Base-by-base conservation (phyloP, 2,329 filamentous ascomycete species). In the Metarhizium anisopliae region DNA sequence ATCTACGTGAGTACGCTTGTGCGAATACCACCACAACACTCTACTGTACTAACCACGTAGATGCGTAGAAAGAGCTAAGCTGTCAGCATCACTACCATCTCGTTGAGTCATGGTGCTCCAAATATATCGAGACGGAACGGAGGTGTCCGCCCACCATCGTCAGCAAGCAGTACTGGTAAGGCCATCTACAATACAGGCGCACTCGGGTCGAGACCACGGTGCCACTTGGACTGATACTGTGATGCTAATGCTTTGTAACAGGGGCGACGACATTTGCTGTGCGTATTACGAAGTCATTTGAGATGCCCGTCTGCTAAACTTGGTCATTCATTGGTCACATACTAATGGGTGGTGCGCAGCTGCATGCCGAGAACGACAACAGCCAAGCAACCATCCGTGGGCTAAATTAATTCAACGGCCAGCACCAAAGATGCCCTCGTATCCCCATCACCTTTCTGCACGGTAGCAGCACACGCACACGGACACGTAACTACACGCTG, bases 1-100 rank as follows among this genome's bases (percentile, higher is more conserved):
- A 78, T 77, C 55, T 77, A 78, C 61, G 73, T 75, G 66, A 58
- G 71, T 65, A 29, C 18, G 25, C 18, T 42, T 43, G 4, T 30
- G 18, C 38, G 38, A 20, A 6, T 4, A 3, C 11, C 32, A 35
- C 32, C 3, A 6, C 36, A 47, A 29, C 8, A 10, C 47, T 14
- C n/a, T 6, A 6, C 16, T 13, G 11, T 51, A 30, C 55, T 57
- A 20, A 56, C 47, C 36, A 30, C 43, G 50, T 13, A 6, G 11
- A 11, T 6, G 38, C 35, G 14, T 25, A 79, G 77, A 77, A 77
- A 57, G 75, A 79, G 58, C 71, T 79, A 58, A 77, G 77, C 66
- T 79, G 78, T 59, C 72, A 77, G 59, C 71, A 73, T 54, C 76
- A 79, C 65, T 78, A 77, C 68, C 77, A 79, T 60, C 64, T 74